Evolutionary conservation across 176 grass and related monocot species (phyloP).

Genomic region (Pontederia crassipes): DNA sequence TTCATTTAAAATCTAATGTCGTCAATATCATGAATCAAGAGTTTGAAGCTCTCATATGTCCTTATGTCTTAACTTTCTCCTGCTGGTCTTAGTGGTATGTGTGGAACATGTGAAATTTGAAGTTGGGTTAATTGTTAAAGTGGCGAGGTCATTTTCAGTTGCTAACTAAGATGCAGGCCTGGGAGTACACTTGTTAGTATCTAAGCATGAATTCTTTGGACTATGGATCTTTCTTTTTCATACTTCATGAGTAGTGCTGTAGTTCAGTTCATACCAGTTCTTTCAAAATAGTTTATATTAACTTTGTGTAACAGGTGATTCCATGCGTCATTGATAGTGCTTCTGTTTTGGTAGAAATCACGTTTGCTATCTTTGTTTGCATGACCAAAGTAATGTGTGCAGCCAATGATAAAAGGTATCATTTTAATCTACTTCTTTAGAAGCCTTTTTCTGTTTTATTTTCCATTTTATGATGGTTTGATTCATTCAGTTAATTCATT

Average conservation of each 20-base stretch:
- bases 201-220: no score
- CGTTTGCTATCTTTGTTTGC: constrained; percentile 47
- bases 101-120: no score
- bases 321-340: constrained; percentile 38
- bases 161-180: no score
- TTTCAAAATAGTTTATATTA: neutral
- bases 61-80: no score
- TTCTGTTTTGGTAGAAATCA: constrained; percentile 40
- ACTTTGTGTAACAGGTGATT: constrained; percentile 30
- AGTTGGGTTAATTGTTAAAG: no score
- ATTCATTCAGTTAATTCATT: neutral
- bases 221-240: neutral
- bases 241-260: neutral
- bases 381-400: constrained; percentile 17
- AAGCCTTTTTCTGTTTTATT: neutral
- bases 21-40: no score
- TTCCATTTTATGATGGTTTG: neutral
- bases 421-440: neutral
- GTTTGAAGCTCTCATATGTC: no score
- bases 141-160: no score
- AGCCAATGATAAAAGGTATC: constrained; percentile 36
- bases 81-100: no score
- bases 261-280: neutral
- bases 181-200: no score
- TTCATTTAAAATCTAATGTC: neutral